phyloP scores from a whole-genome alignment of 345 rosid genomes.

The Linum tenue region DNA sequence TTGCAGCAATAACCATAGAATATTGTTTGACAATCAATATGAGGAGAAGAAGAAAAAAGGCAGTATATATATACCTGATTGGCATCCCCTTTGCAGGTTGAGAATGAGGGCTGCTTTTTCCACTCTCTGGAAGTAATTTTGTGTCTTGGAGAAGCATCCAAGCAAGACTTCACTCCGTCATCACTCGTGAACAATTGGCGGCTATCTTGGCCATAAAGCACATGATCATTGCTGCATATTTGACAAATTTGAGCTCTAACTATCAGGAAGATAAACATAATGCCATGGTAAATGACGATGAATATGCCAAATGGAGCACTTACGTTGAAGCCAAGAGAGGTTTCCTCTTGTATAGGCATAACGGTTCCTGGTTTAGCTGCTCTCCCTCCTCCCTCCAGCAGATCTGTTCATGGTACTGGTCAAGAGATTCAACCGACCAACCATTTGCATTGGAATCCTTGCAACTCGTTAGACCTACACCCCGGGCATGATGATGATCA shows the following conservation, averaged over 20 bases:
- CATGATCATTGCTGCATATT: conserved; percentile 43
- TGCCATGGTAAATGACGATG: neutral
- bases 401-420: conserved; percentile 38
- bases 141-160: conserved; percentile 57
- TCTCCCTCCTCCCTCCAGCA: conserved; percentile 52
- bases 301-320: neutral
- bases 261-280: neutral
- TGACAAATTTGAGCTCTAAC: conserved; percentile 10
- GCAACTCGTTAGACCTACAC: conserved; percentile 63
- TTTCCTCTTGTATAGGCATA: conserved; percentile 64
- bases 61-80: conserved; percentile 52
- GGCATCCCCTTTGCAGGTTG: conserved; percentile 57
- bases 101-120: conserved; percentile 36
- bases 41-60: neutral
- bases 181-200: conserved; percentile 46
- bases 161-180: conserved; percentile 42
- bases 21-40: neutral
- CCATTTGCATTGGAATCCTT: conserved; percentile 46
- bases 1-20: neutral
- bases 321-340: conserved; percentile 39
- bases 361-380: conserved; percentile 23
- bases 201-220: conserved; percentile 28
- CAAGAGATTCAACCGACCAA: conserved; percentile 43
- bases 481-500: conserved; percentile 17
- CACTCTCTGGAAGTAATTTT: conserved; percentile 61